phyloP scores from a whole-genome alignment of 2,329 filamentous ascomycete species.

The Sarocladium strictum region DNA sequence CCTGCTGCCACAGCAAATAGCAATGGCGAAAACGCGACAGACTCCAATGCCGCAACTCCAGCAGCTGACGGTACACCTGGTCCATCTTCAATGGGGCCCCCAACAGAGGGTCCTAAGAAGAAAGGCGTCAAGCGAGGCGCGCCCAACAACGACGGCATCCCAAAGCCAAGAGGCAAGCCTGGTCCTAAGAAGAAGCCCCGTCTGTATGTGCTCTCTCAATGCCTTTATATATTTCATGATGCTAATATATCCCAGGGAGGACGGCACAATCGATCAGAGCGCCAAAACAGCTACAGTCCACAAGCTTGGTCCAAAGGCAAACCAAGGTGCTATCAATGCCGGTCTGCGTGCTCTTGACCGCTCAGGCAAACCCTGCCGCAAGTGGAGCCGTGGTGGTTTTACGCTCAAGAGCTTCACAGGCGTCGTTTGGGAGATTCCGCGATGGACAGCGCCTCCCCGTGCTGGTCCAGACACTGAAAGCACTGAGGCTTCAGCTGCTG shows the following conservation, averaged over 20 bases:
- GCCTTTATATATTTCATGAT: constrained; percentile 1
- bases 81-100: constrained; percentile 53
- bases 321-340: constrained; percentile 95
- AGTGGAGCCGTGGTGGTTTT: constrained; percentile 81
- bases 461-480: constrained; percentile 27
- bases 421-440: constrained; percentile 70
- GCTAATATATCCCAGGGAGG: constrained; percentile 45
- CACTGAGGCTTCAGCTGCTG: constrained; percentile 38
- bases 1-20: constrained; percentile 34
- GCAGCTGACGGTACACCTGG: constrained; percentile 49
- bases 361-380: constrained; percentile 84
- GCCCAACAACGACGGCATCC: constrained; percentile 53
- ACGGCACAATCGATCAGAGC: constrained; percentile 55
- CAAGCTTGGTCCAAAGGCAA: constrained; percentile 93
- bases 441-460: constrained; percentile 74
- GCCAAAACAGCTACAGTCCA: constrained; percentile 52
- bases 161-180: constrained; percentile 78
- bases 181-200: constrained; percentile 95
- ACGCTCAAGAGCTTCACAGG: constrained; percentile 90
- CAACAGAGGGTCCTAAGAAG: constrained; percentile 60
- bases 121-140: constrained; percentile 69
- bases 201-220: constrained; percentile 62
- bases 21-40: constrained; percentile 50
- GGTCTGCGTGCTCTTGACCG: constrained; percentile 90
- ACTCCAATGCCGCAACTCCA: constrained; percentile 56